phyloP scores from a whole-genome alignment of 345 rosid genomes.

The Eucalyptus albens region DNA sequence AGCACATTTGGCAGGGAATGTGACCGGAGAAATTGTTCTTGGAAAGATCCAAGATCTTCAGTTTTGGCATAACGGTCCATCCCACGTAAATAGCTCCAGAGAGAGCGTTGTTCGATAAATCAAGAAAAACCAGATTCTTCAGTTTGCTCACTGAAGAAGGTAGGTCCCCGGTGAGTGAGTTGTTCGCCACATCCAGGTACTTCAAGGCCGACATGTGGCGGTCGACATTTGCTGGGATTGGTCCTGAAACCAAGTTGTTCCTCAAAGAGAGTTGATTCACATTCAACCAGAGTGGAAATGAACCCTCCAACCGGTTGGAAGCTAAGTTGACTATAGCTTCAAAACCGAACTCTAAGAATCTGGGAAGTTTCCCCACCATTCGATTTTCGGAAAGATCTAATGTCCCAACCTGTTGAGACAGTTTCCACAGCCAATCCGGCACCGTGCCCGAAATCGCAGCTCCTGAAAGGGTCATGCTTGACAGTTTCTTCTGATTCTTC shows the following conservation, averaged over 20 bases:
- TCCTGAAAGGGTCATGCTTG: not conserved
- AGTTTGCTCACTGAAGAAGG: not conserved
- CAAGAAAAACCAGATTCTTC: not conserved
- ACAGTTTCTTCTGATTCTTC: not conserved
- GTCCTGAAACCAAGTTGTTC: not conserved
- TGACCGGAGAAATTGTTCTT: not conserved
- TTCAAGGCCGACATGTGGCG: not conserved
- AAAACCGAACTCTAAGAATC: not conserved
- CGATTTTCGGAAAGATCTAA: constrained; percentile 9
- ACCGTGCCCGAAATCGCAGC: not conserved
- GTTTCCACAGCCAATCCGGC: constrained; percentile 8
- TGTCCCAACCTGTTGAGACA: not conserved
- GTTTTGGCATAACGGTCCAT: not conserved
- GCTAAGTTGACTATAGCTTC: not conserved
- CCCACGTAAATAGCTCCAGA: constrained; percentile 1
- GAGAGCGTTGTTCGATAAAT: constrained; percentile 5
- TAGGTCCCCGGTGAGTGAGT: not conserved
- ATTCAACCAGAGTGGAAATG: not conserved
- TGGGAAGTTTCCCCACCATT: not conserved
- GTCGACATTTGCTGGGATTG: not conserved
- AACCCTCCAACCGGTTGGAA: not conserved
- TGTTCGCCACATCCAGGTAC: not conserved
- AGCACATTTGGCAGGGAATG: not conserved
- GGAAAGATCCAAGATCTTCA: not conserved
- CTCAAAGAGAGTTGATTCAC: accelerated